Percentiles rank a stretch among this genome's conserved stretches.
Conservation (phyloP, 1,284 basidiomycete species). For the Irpex lacteus region DNA sequence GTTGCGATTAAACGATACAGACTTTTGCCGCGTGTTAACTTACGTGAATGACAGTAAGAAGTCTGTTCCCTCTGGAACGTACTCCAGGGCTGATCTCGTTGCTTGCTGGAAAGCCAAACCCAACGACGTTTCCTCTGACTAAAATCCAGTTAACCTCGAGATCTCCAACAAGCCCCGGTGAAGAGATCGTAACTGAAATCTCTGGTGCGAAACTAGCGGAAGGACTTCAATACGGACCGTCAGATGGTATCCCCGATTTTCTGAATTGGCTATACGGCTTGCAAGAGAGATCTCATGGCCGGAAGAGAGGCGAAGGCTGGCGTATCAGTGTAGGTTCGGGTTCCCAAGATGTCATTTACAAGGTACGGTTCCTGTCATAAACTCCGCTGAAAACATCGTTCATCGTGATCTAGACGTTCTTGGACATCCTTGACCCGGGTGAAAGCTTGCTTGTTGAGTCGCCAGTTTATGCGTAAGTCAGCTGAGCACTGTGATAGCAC, state of each 20-base stretch:
- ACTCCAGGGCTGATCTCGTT: conserved; percentile 83
- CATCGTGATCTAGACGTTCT: conserved; percentile 42
- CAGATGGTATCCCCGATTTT: conserved; percentile 66
- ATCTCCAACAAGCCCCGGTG: conserved; percentile 41
- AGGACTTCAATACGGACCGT: conserved; percentile 79
- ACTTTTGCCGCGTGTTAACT: background rate
- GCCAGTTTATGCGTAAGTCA: conserved; percentile 78
- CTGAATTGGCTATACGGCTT: conserved; percentile 65
- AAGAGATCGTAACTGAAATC: conserved; percentile 48
- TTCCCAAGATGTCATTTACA: conserved; percentile 86
- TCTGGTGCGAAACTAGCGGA: conserved; percentile 55
- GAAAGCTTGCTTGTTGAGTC: conserved; percentile 85
- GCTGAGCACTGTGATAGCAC: conserved; percentile 6
- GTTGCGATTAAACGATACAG: conserved; percentile 20
- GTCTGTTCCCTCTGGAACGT: conserved; percentile 74
- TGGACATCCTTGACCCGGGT: conserved; percentile 71
- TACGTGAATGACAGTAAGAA: conserved; percentile 27
- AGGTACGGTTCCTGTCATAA: conserved; percentile 43
- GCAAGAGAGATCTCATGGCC: conserved; percentile 64
- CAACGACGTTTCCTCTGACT: conserved; percentile 87
- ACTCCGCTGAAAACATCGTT: background rate
- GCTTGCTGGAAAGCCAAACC: conserved; percentile 86
- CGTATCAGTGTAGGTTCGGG: conserved; percentile 77
- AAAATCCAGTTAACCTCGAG: conserved; percentile 61
- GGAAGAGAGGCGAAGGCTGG: conserved; percentile 63